Conservation (phyloP, 768 basidiomycete species). For the Boletus fagicola region DNA sequence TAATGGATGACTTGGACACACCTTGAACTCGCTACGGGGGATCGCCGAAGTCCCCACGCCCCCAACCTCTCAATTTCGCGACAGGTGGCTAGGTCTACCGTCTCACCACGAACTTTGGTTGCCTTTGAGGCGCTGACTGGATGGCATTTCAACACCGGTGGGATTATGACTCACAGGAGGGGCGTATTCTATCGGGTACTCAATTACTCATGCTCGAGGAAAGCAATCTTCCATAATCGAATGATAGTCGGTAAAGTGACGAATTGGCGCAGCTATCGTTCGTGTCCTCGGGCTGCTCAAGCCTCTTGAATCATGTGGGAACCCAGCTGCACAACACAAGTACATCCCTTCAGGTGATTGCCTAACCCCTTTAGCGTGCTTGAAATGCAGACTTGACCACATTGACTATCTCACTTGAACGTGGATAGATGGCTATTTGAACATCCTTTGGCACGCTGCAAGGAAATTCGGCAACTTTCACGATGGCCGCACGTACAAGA, state of each 20-base stretch:
- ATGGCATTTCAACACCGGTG: background rate
- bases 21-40: no score
- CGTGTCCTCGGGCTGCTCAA: background rate
- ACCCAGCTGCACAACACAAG: background rate
- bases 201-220: background rate
- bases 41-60: no score
- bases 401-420: background rate
- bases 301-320: background rate
- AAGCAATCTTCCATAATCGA: background rate
- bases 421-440: conserved; percentile 1
- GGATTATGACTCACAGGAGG: no score
- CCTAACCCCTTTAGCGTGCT: background rate
- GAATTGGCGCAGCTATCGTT: background rate
- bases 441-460: conserved; percentile 2
- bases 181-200: background rate
- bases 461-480: background rate
- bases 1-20: no score
- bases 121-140: background rate
- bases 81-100: no score
- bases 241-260: background rate
- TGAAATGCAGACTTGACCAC: conserved; percentile 2
- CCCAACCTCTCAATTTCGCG: no score
- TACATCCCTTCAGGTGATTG: background rate
- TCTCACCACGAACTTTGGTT: background rate
- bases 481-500: background rate